Percentiles rank a stretch among this genome's conserved stretches.
phyloP scores from a whole-genome alignment of 768 basidiomycete species.

The Xanthoconium purpureum region DNA sequence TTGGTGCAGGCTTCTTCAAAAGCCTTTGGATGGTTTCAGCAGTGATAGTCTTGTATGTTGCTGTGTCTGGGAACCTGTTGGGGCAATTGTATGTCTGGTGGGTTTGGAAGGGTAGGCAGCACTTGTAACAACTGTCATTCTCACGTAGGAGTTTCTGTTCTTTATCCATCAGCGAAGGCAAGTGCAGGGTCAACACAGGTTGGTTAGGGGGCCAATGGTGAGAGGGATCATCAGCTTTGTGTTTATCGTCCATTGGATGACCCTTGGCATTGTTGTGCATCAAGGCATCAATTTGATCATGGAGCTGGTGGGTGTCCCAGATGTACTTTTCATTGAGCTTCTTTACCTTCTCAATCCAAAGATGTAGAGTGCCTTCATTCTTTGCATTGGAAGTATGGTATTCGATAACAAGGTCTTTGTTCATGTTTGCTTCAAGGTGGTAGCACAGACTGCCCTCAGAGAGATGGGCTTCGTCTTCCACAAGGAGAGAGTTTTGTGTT shows the following conservation, averaged over 20 bases:
- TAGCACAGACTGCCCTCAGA: background rate
- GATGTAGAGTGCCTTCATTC: background rate
- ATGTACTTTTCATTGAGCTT: background rate
- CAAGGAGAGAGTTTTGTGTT: background rate
- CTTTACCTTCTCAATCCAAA: background rate
- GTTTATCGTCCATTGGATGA: background rate
- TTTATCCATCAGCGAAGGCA: background rate
- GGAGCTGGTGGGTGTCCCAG: background rate
- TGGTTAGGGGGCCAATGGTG: too few species aligned
- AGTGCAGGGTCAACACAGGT: background rate
- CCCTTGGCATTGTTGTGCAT: background rate
- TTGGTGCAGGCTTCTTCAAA: too few species aligned
- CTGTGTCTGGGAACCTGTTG: conserved; percentile 14
- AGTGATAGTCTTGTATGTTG: conserved; percentile 9
- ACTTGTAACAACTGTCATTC: conserved; percentile 27
- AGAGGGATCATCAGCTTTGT: background rate
- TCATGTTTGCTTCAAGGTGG: background rate
- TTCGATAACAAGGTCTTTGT: background rate
- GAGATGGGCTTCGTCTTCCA: background rate
- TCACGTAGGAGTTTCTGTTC: conserved; percentile 14
- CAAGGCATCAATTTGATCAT: background rate
- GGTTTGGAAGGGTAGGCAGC: background rate
- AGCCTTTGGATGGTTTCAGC: background rate
- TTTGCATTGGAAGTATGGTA: background rate
- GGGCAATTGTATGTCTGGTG: conserved; percentile 14